A percentile compares a stretch with the other conserved stretches of the same genome.
Conservation (phyloP, 2,329 filamentous ascomycete genomes). For the Hymenoscyphus scutula region DNA sequence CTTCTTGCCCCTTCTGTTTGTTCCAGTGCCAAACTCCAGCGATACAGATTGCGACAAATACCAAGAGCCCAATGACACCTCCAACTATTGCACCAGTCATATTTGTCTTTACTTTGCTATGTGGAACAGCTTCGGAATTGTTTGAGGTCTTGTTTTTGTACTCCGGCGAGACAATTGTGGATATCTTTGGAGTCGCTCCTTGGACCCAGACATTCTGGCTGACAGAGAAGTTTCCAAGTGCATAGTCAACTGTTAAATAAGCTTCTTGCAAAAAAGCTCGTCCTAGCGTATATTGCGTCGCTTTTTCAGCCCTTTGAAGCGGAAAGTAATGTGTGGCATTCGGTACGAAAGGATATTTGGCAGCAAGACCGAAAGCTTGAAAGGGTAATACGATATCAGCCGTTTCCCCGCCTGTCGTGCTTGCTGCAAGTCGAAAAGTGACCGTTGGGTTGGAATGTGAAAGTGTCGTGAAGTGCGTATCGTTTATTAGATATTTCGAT, state of each 20-base stretch:
- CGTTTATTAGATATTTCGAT: conserved; percentile 36
- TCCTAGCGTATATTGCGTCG: conserved; percentile 39
- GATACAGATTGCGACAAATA: not conserved
- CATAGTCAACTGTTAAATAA: conserved; percentile 40
- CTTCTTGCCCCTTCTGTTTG: not conserved
- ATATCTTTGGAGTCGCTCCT: conserved; percentile 30
- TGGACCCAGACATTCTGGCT: conserved; percentile 37
- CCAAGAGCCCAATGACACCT: not conserved
- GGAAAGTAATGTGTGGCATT: conserved; percentile 39
- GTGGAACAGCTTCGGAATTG: not conserved
- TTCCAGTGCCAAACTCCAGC: not conserved
- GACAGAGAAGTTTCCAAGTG: conserved; percentile 40
- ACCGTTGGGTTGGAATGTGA: conserved; percentile 33
- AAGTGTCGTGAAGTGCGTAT: conserved; percentile 24
- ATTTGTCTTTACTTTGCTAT: not conserved
- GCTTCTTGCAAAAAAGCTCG: conserved; percentile 43
- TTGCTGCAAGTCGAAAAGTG: conserved; percentile 32
- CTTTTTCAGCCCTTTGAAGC: conserved; percentile 37
- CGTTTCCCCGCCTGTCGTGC: conserved; percentile 24
- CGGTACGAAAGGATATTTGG: conserved; percentile 34
- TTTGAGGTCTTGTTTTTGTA: conserved; percentile 4
- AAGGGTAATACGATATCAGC: conserved; percentile 37
- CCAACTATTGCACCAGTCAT: not conserved
- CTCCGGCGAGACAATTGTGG: conserved; percentile 14
- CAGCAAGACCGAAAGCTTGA: conserved; percentile 37